Percentiles rank a stretch among this genome's conserved stretches.
phyloP scores from a whole-genome alignment of 306 rosid species.

The Prunus fruticosa region DNA sequence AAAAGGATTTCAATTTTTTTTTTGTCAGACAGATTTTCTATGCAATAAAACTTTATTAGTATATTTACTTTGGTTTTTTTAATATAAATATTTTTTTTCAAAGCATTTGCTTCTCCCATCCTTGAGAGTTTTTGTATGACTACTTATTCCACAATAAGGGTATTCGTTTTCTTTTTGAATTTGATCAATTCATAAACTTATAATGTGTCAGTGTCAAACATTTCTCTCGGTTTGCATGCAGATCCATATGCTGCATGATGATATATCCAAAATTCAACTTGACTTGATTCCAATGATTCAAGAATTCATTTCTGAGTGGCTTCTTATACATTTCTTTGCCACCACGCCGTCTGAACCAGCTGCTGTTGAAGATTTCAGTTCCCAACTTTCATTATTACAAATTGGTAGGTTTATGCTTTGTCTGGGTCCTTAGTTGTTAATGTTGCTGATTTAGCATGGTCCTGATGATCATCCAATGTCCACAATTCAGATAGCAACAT shows the following conservation, averaged over 20 bases:
- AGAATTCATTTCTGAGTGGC: conserved; percentile 83
- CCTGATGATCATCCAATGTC: conserved; percentile 18
- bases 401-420: conserved; percentile 52
- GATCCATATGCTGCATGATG: conserved; percentile 68
- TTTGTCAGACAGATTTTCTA: not conserved
- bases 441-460: conserved; percentile 2
- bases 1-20: not conserved
- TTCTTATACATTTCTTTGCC: conserved; percentile 65
- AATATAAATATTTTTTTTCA: too few species aligned
- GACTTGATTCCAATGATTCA: conserved; percentile 87
- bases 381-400: conserved; percentile 78
- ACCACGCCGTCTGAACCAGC: conserved; percentile 75
- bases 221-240: conserved; percentile 30
- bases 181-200: not conserved
- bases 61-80: not conserved
- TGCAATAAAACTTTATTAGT: not conserved
- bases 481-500: conserved; percentile 49
- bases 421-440: not conserved
- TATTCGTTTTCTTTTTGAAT: not conserved
- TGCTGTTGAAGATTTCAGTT: conserved; percentile 75
- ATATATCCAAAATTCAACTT: conserved; percentile 63
- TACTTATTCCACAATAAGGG: conserved; percentile 1
- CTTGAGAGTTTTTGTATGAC: not conserved
- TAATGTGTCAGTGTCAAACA: not conserved
- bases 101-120: not conserved